Evolutionary conservation across 805 yeast species (phyloP), one percentile per base, ranked within the genome.

Genomic region (Cyberlindnera samutprakarnensis): DNA sequence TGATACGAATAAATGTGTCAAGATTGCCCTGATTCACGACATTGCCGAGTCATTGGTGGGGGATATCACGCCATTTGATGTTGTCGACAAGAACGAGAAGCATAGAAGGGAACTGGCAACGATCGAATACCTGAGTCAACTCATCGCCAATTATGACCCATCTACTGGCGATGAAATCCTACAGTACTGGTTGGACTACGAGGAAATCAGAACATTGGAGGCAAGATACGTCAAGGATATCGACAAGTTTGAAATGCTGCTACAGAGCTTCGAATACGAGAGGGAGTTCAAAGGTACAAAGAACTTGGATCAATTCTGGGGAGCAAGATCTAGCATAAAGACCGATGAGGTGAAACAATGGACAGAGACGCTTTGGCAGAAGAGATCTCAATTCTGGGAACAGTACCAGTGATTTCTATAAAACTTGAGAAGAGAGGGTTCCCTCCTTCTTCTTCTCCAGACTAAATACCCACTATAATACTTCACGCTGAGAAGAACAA

Each of bases 21-120:
- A 82, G 57, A 87, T 90, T 33, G 87, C 96, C 1, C 63, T 87
- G 25, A 77, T 87, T 20, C 98, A 90, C 62, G 98, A 90, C 56
- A 82, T 90, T 47, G 96, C 97, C 9, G 98, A 90, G 64, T 57
- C 88, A 4, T 62, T 90, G 18, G 97, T 90, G 11, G 98, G 98
- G 20, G 98, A 90, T 55, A 84, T 90, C 31, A 87, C 95, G 2
- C 92, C 98, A 47, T 57, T 72, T 55, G 83, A 87, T 60, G 51
- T 70, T 37, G 72, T 88, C 19, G 63, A 75, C 28, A 86, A 87
- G 53, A 64, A 59, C 12, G 97, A 90, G 53, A 90, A 90, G 56
- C 92, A 83, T 55, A 67, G 80, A 37, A 66, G 96, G 36, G 97
- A 90, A 51, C 67, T 64, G 23, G 75, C 59, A 17, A 75, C 96